phyloP scores from a whole-genome alignment of 176 grass and related monocot genomes.

The Carex parvula region DNA sequence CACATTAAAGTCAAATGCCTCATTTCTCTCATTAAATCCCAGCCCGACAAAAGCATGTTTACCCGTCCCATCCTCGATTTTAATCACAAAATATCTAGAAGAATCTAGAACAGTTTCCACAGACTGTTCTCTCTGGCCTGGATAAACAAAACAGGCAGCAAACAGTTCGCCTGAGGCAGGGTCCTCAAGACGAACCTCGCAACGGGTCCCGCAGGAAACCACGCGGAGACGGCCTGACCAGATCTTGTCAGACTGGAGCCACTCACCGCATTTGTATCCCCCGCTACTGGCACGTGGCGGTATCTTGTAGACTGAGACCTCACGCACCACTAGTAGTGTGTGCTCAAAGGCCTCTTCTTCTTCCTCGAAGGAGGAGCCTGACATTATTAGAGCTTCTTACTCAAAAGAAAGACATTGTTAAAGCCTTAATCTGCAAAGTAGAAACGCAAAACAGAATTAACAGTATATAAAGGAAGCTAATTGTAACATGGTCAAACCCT shows the following conservation, averaged over 20 bases:
- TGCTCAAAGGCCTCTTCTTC: constrained; percentile 95
- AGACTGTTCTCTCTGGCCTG: constrained; percentile 30
- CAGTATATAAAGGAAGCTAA: neutral
- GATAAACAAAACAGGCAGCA: constrained; percentile 31
- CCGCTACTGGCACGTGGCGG: constrained; percentile 80
- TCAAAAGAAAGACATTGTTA: neutral
- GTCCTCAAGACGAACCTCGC: constrained; percentile 74
- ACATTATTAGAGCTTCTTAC: constrained; percentile 5
- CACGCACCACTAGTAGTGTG: constrained; percentile 92
- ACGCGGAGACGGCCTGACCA: constrained; percentile 95
- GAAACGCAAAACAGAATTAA: neutral
- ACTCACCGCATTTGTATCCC: constrained; percentile 99
- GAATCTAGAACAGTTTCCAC: constrained; percentile 49
- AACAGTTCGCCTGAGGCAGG: constrained; percentile 85
- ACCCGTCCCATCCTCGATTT: constrained; percentile 31
- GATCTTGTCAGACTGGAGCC: constrained; percentile 97
- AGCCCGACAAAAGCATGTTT: constrained; percentile 96
- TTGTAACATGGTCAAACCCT: neutral
- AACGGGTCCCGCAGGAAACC: constrained; percentile 82
- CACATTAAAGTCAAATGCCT: constrained; percentile 98
- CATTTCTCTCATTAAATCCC: constrained; percentile 94
- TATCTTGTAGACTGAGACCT: constrained; percentile 96
- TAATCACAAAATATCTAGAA: constrained; percentile 89
- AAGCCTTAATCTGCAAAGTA: constrained; percentile 3
- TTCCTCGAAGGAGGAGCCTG: constrained; percentile 46